Evolutionary conservation across 306 rosid genomes (phyloP), one percentile per base, ranked within the genome.

Genomic region (Vachellia collinsii): DNA sequence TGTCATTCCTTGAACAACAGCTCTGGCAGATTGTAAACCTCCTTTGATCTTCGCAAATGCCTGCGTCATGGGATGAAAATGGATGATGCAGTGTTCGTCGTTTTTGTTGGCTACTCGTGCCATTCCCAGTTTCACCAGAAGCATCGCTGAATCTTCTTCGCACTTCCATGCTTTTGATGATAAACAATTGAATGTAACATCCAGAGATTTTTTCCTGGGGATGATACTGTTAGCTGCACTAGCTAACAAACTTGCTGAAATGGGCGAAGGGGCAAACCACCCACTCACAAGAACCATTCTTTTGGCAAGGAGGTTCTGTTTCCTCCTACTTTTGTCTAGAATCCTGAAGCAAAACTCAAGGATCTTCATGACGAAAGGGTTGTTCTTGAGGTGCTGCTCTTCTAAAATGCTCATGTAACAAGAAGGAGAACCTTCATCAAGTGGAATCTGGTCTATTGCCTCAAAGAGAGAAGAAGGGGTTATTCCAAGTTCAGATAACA

Each of bases 241-340:
- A 13, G 71, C 76, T 70, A 94, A 82, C 65, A 89, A 85, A 46
- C 72, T 85, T 10, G 86, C 70, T 17, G 94, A 87, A 75, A 91
- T 83, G 17, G 98, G 97, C 19, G 92, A 70, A 0, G 92, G 89
- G 17, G 97, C 92, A 51, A 91, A 86, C 98, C 98, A 94, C 7
- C 97, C 86, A 56, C 93, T 85, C 0, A 88, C 93, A 22, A 90
- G 92, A 79, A 92, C 75, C 96, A 94, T 92, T 84, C 93, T 86
- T 13, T 91, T 66, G 63, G 97, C 97, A 14, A 94, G 79, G 16
- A 80, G 79, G 81, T 85, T 82, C 80, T 79, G 79, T 76, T 80
- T 83, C 19, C 84, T 88, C 43, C 73, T 90, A 4, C 86, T 72
- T 86, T 86, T 88, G 54, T 90, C 91, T 65, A 91, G 79, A 59